Conservation (phyloP, 208 protist species). For the Crithidia expoeki region DNA sequence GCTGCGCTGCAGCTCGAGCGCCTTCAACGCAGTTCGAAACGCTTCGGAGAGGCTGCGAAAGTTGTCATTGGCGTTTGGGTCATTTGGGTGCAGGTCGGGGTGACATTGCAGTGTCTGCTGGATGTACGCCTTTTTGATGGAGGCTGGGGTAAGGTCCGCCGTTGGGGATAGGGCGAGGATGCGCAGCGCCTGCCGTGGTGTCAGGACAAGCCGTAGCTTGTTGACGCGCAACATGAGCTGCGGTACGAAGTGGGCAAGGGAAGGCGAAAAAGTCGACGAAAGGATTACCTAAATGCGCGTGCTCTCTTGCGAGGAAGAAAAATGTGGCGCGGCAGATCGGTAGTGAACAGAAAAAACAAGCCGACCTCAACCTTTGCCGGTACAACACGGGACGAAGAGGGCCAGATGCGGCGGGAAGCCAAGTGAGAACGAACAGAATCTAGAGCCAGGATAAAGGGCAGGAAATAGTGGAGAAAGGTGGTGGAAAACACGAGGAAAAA, state of each 20-base stretch:
- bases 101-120: slow-evolving; percentile 76
- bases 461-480: no score
- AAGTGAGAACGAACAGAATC: no score
- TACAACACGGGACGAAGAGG: no score
- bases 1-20: slow-evolving; percentile 49
- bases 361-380: no score
- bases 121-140: slow-evolving; percentile 85
- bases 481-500: no score
- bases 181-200: slow-evolving; percentile 61
- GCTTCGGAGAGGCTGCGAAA: slow-evolving; percentile 77
- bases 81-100: slow-evolving; percentile 76
- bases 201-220: slow-evolving; percentile 45
- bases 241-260: neutral
- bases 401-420: no score
- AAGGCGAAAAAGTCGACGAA: no score
- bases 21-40: slow-evolving; percentile 70
- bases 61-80: slow-evolving; percentile 73
- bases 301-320: no score
- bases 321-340: no score
- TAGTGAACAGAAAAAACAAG: no score
- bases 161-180: slow-evolving; percentile 46
- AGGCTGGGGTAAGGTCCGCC: slow-evolving; percentile 44
- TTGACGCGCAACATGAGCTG: slow-evolving; percentile 27
- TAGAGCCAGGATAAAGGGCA: no score
- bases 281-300: no score